phyloP scores from a whole-genome alignment of 441 rosid species.

The Geranium incanum region DNA sequence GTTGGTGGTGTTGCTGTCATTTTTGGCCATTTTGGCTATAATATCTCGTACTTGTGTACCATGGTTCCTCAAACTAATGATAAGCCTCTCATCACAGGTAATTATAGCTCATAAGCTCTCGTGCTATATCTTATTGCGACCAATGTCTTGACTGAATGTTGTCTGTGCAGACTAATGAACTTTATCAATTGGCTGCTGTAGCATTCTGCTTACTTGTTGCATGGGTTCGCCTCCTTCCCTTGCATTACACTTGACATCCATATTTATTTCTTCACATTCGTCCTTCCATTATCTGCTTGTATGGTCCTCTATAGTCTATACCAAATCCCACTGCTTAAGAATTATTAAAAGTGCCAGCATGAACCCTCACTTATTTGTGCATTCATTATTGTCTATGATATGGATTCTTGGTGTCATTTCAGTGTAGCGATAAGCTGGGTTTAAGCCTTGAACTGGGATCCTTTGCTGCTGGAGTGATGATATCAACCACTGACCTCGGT shows the following conservation, averaged over 20 bases:
- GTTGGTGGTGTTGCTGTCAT: slow-evolving; percentile 59
- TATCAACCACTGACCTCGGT: slow-evolving; percentile 86
- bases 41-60: slow-evolving; percentile 81
- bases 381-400: neutral
- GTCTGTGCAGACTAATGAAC: slow-evolving; percentile 80
- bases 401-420: slow-evolving; percentile 33
- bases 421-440: slow-evolving; percentile 97
- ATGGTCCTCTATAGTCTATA: neutral
- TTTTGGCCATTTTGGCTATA: slow-evolving; percentile 63
- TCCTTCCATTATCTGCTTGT: neutral
- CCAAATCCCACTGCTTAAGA: neutral
- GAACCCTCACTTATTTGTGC: neutral
- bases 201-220: slow-evolving; percentile 96
- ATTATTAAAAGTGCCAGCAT: neutral
- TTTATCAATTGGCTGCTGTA: slow-evolving; percentile 85
- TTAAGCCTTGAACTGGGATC: slow-evolving; percentile 95
- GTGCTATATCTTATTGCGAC: slow-evolving; percentile 17
- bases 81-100: slow-evolving; percentile 86
- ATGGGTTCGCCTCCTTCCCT: slow-evolving; percentile 56
- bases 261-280: neutral
- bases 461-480: slow-evolving; percentile 96
- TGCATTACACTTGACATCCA: neutral
- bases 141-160: slow-evolving; percentile 21
- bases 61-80: slow-evolving; percentile 92
- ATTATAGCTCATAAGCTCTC: slow-evolving; percentile 15